phyloP scores from a whole-genome alignment of 257 asterid species.

The Eucommia ulmoides region DNA sequence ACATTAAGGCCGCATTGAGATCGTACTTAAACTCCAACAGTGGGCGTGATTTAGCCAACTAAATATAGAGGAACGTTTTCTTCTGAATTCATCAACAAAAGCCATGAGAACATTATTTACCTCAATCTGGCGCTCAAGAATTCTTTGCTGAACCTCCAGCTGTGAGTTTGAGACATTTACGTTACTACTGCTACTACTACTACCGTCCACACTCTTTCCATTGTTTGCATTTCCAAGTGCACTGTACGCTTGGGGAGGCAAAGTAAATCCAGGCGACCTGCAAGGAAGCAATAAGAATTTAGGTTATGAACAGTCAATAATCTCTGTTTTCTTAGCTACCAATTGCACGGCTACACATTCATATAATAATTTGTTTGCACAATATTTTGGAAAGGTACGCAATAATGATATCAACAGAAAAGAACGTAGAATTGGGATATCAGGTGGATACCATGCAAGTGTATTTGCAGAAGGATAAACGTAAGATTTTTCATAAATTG shows the following conservation, averaged over 20 bases:
- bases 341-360: background rate
- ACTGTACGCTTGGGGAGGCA: slow-evolving; percentile 18
- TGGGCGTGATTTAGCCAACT: too few relatives aligned
- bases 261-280: slow-evolving; percentile 19
- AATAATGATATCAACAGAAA: slow-evolving; percentile 5
- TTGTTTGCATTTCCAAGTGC: slow-evolving; percentile 9
- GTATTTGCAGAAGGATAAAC: slow-evolving; percentile 75
- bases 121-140: slow-evolving; percentile 67
- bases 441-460: slow-evolving; percentile 34
- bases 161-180: slow-evolving; percentile 22
- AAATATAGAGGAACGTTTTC: too few relatives aligned
- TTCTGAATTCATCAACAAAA: too few relatives aligned
- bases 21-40: background rate
- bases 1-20: slow-evolving; percentile 5
- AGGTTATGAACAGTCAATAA: background rate
- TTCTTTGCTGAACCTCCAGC: slow-evolving; percentile 39
- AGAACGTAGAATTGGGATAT: slow-evolving; percentile 8
- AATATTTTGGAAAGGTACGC: background rate
- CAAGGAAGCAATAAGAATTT: background rate
- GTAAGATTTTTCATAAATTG: slow-evolving; percentile 71
- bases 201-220: slow-evolving; percentile 18
- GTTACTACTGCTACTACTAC: slow-evolving; percentile 6
- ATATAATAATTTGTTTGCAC: background rate
- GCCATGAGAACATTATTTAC: slow-evolving; percentile 19
- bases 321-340: background rate